Conservation (phyloP, 1,284 basidiomycete genomes). For the Stygiomarasmius scandens region DNA sequence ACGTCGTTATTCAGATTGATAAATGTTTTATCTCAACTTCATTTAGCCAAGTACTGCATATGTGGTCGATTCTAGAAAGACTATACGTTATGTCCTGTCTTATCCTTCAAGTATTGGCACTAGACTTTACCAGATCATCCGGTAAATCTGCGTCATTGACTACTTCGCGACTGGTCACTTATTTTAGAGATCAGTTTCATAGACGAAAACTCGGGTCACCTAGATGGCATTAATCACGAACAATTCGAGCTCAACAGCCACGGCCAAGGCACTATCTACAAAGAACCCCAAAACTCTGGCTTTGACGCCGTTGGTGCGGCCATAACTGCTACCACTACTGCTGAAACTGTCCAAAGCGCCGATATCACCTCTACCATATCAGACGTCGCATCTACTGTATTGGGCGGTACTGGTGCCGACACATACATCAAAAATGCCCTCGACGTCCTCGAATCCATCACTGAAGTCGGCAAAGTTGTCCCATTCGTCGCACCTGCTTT, state of each 20-base stretch:
- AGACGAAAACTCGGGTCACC: constrained; percentile 8
- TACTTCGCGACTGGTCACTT: too few relatives aligned
- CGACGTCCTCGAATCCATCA: constrained; percentile 31
- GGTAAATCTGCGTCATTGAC: constrained; percentile 50
- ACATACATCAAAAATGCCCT: constrained; percentile 28
- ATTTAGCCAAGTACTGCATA: too few relatives aligned
- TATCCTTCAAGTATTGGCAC: constrained; percentile 15
- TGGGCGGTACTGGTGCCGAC: neutral
- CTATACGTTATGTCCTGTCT: constrained; percentile 12
- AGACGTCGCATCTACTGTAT: neutral
- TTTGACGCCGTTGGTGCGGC: neutral
- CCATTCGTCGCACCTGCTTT: constrained; percentile 42
- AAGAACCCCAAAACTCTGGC: neutral
- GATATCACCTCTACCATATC: constrained; percentile 5
- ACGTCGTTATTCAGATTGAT: neutral
- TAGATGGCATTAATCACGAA: constrained; percentile 6
- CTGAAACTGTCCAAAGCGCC: constrained; percentile 12
- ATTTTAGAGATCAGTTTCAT: constrained; percentile 2
- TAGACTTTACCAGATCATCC: constrained; percentile 76
- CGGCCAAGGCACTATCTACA: constrained; percentile 12
- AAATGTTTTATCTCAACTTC: too few relatives aligned
- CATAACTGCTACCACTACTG: neutral
- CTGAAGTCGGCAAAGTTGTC: constrained; percentile 37
- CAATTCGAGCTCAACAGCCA: constrained; percentile 3
- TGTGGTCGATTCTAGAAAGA: constrained; percentile 18